Conservation (phyloP, 345 rosid species). For the Boechera divaricarpa region DNA sequence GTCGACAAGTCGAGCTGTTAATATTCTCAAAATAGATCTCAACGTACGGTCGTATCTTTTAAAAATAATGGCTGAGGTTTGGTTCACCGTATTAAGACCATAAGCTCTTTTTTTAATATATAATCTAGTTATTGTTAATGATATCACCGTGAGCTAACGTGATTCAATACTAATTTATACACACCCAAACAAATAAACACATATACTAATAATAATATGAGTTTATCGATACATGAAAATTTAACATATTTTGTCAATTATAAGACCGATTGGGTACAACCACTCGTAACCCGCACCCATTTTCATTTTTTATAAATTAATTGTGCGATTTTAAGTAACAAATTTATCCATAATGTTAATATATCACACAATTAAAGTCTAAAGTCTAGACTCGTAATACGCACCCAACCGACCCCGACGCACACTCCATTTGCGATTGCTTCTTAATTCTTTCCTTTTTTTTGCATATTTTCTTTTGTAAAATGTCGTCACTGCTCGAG, state of each 20-base stretch:
- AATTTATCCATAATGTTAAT: background rate
- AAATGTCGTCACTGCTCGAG: background rate
- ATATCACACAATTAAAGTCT: background rate
- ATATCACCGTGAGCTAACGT: constrained; percentile 42
- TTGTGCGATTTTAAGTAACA: background rate
- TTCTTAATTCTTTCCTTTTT: background rate
- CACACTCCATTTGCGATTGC: background rate
- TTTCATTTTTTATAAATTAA: background rate
- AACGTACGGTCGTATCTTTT: constrained; percentile 32
- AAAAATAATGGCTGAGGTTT: constrained; percentile 28
- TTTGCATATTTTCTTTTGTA: background rate
- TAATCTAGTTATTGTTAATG: constrained; percentile 4
- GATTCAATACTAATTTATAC: constrained; percentile 39
- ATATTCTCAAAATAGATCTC: constrained; percentile 38
- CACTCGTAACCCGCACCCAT: constrained; percentile 30
- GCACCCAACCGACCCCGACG: background rate
- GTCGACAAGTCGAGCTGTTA: constrained; percentile 41
- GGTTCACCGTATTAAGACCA: constrained; percentile 45
- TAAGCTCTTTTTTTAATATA: constrained; percentile 17
- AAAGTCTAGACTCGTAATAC: background rate
- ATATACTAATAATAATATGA: constrained; percentile 19
- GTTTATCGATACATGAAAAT: constrained; percentile 7
- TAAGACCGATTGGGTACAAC: constrained; percentile 37
- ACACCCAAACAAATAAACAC: constrained; percentile 37
- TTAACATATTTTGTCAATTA: constrained; percentile 23